Evolutionary conservation across 805 yeast genomes (phyloP).

Genomic region (Zygotorulaspora sp.): DNA sequence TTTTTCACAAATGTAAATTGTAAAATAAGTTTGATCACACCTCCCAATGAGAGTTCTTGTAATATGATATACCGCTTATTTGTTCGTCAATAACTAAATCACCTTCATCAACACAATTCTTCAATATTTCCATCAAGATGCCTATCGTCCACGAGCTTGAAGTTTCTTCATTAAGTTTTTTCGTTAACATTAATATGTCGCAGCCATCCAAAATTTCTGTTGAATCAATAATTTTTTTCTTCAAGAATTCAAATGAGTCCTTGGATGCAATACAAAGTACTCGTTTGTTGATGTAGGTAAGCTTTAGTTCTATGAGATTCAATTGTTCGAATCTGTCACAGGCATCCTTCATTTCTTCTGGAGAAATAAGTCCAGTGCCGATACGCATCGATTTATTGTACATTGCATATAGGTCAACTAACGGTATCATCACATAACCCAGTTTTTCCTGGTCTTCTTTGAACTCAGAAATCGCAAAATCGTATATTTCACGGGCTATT

Average conservation of each 20-base stretch:
- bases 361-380: constrained; percentile 62
- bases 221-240: constrained; percentile 25
- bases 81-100: constrained; percentile 62
- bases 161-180: constrained; percentile 26
- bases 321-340: constrained; percentile 52
- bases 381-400: constrained; percentile 63
- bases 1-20: no score
- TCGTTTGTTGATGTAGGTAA: constrained; percentile 36
- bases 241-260: constrained; percentile 31
- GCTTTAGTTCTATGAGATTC: constrained; percentile 43
- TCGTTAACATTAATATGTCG: constrained; percentile 26
- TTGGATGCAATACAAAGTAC: constrained; percentile 34
- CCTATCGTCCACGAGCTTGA: constrained; percentile 61
- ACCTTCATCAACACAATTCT: constrained; percentile 54
- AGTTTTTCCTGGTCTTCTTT: constrained; percentile 38
- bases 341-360: constrained; percentile 62
- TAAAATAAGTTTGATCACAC: no score
- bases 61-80: constrained; percentile 61
- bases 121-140: constrained; percentile 60
- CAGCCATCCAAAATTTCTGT: constrained; percentile 29
- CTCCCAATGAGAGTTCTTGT: constrained; percentile 41
- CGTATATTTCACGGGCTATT: constrained; percentile 73
- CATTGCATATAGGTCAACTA: constrained; percentile 58
- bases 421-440: constrained; percentile 53
- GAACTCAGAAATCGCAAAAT: constrained; percentile 47